A percentile compares a stretch with the other conserved stretches of the same genome.
These are phyloP conservation scores for Annona squamosa DNA, from an alignment of 164 flowering plant genomes.

Conservation along the genomic window DNA sequence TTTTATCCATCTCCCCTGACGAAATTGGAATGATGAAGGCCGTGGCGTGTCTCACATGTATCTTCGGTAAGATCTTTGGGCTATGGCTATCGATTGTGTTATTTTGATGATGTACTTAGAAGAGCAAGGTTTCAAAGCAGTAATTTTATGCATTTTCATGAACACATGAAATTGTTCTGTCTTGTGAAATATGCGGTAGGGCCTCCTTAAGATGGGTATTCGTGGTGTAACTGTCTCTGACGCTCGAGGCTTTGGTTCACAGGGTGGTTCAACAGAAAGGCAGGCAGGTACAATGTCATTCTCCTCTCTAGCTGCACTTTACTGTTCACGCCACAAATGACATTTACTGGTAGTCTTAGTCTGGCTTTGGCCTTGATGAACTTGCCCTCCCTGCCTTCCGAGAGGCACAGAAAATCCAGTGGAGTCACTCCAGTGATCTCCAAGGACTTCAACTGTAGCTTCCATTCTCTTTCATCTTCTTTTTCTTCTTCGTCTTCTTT, in stretches of 20 bases:
- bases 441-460: too few species aligned
- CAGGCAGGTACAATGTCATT: conserved; percentile 55
- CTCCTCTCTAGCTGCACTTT: not conserved
- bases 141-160: not conserved
- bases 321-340: too few species aligned
- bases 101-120: not conserved
- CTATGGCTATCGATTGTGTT: not conserved
- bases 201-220: conserved; percentile 78
- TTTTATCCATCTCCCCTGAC: conserved; percentile 10
- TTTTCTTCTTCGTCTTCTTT: too few species aligned
- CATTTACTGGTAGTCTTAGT: too few species aligned
- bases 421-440: too few species aligned
- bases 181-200: conserved; percentile 34
- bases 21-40: conserved; percentile 39
- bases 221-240: conserved; percentile 95
- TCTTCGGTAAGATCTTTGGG: conserved; percentile 56
- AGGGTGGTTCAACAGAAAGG: conserved; percentile 86
- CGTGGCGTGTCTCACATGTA: conserved; percentile 76
- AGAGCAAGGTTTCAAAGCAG: not conserved
- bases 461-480: too few species aligned
- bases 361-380: too few species aligned
- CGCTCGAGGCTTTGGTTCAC: conserved; percentile 90
- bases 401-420: too few species aligned
- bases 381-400: too few species aligned
- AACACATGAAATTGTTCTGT: not conserved